These are phyloP conservation scores for Halophytophthora polymorphica DNA, from an alignment of 352 stramenopile species.

Conservation along the genomic window DNA sequence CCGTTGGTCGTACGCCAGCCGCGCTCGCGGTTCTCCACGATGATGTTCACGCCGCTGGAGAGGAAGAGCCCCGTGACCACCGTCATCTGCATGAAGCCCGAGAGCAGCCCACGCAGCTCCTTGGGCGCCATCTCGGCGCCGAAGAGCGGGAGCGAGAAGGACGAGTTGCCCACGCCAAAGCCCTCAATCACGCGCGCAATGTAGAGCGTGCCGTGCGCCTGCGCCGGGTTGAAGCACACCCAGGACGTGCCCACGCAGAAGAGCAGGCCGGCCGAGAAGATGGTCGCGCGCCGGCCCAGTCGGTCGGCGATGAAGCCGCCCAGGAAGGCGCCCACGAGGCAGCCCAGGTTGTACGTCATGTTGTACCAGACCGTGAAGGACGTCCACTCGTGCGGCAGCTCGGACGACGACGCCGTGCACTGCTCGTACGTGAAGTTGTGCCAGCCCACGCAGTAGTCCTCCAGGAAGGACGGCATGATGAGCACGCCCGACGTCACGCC, in stretches of 20 bases:
- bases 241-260: conserved; percentile 23
- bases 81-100: conserved; percentile 30
- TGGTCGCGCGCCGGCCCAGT: conserved; percentile 18
- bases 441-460: conserved; percentile 27
- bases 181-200: conserved; percentile 22
- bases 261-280: conserved; percentile 21
- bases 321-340: conserved; percentile 21
- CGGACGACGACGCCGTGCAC: conserved; percentile 12
- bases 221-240: conserved; percentile 12
- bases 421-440: conserved; percentile 24
- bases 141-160: conserved; percentile 29
- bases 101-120: conserved; percentile 21
- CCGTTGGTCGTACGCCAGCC: conserved; percentile 30
- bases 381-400: conserved; percentile 16
- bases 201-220: conserved; percentile 12
- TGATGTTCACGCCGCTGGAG: conserved; percentile 23
- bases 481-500: conserved; percentile 25
- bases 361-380: conserved; percentile 28
- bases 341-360: conserved; percentile 23
- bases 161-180: conserved; percentile 23
- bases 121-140: conserved; percentile 28
- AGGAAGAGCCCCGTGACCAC: conserved; percentile 24
- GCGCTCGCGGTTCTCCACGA: conserved; percentile 15
- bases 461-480: conserved; percentile 27
- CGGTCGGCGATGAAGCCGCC: conserved; percentile 18